These are phyloP conservation scores for Rostrohypoxylon terebratum DNA, from an alignment of 495 filamentous ascomycete species.

Conservation along the genomic window DNA sequence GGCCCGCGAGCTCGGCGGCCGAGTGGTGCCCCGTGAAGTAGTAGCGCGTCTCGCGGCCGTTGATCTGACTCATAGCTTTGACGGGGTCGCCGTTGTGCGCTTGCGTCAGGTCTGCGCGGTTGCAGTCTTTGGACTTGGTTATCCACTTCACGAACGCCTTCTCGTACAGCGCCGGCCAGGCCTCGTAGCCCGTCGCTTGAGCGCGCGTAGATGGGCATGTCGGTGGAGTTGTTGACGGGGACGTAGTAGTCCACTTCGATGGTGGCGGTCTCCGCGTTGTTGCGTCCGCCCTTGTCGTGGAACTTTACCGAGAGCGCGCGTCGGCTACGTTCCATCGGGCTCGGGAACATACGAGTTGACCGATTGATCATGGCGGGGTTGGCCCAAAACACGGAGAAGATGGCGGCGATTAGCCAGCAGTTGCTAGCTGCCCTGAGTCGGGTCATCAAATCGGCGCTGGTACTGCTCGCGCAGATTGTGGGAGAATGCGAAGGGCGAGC, in stretches of 20 bases:
- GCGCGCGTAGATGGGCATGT: constrained; percentile 53
- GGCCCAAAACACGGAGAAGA: constrained; percentile 54
- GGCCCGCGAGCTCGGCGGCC: constrained; percentile 43
- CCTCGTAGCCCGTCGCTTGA: constrained; percentile 49
- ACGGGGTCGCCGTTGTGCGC: constrained; percentile 52
- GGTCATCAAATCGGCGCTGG: constrained; percentile 51
- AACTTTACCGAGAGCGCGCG: constrained; percentile 47
- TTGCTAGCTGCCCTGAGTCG: constrained; percentile 52
- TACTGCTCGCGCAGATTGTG: constrained; percentile 39
- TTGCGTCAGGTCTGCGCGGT: constrained; percentile 51
- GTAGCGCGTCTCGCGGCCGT: constrained; percentile 49
- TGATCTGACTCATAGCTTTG: constrained; percentile 55
- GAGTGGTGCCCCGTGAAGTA: constrained; percentile 46
- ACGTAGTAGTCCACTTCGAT: constrained; percentile 54
- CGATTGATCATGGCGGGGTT: constrained; percentile 51
- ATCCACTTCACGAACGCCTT: constrained; percentile 58
- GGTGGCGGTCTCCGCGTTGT: constrained; percentile 51
- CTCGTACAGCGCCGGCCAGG: constrained; percentile 57
- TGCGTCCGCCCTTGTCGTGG: constrained; percentile 55
- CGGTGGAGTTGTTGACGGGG: constrained; percentile 53
- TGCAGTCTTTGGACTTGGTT: constrained; percentile 23
- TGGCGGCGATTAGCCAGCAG: constrained; percentile 53
- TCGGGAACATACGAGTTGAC: constrained; percentile 14
- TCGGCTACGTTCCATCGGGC: constrained; percentile 15
- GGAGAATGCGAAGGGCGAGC: constrained; percentile 22